Evolutionary conservation across 139 green algal species (phyloP), one percentile per base, ranked within the genome.

Genomic region (Parachlorella kessleri): DNA sequence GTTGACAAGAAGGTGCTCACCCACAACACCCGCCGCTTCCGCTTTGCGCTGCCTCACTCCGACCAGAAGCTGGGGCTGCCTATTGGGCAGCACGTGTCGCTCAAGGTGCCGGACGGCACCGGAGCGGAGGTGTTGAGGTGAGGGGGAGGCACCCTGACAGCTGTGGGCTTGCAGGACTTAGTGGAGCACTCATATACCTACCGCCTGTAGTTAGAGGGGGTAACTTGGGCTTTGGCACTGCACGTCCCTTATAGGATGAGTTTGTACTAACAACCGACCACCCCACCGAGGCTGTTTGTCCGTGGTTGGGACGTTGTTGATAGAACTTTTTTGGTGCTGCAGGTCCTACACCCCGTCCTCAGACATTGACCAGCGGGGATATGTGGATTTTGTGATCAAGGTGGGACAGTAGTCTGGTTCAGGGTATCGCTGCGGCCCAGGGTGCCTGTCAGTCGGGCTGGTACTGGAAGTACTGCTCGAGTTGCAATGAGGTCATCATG

Each of bases 381-480:
- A 70, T 21, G 92, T 98, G 0, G 92, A 96, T 30, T 96, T 98
- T 68, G 90, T 98, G 41, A 94, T 98, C 83, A 97, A 97, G 86
- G 64, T 98, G 2, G 14, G 48, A n/a, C n/a, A n/a, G n/a, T n/a
- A n/a, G n/a, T n/a, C n/a, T n/a, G n/a, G n/a, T n/a, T n/a, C n/a
- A n/a, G n/a, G n/a, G n/a, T n/a, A n/a, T n/a, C n/a, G n/a, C n/a
- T n/a, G n/a, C n/a, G n/a, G n/a, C n/a, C n/a, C n/a, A n/a, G n/a
- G n/a, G n/a, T n/a, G n/a, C n/a, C n/a, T n/a, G n/a, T n/a, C n/a
- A n/a, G n/a, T n/a, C n/a, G n/a, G n/a, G n/a, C n/a, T n/a, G n/a
- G n/a, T n/a, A n/a, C n/a, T n/a, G n/a, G n/a, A n/a, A n/a, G n/a
- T n/a, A n/a, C n/a, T n/a, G n/a, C n/a, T n/a, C n/a, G n/a, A n/a